Conservation (phyloP, 2,329 filamentous ascomycete genomes). For the Rhexocercosporidium sp. region DNA sequence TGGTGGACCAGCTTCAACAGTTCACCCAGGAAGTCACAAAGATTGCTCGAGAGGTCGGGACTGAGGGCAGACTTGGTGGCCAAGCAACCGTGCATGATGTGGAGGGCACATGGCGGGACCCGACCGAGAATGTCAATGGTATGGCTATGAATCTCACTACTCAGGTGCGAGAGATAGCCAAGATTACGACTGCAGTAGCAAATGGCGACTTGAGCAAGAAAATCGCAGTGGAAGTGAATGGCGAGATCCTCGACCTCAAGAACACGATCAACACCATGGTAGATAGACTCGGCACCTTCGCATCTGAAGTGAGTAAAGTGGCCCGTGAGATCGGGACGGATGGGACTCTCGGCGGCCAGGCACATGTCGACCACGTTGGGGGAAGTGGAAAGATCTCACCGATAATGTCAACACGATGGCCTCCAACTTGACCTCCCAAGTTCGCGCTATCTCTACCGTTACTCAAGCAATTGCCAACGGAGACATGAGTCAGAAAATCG, state of each 20-base stretch:
- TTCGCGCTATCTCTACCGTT: slow-evolving; percentile 90
- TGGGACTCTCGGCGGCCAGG: slow-evolving; percentile 91
- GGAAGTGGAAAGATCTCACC: slow-evolving; percentile 97
- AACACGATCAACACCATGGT: slow-evolving; percentile 99
- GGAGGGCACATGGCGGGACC: slow-evolving; percentile 93
- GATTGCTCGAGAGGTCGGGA: slow-evolving; percentile 94
- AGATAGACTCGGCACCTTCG: slow-evolving; percentile 93
- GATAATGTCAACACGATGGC: slow-evolving; percentile 85
- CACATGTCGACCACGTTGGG: slow-evolving; percentile 90
- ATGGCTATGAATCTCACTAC: slow-evolving; percentile 99
- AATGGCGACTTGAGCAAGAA: slow-evolving; percentile 94
- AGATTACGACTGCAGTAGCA: slow-evolving; percentile 93
- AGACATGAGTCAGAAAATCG: slow-evolving; percentile 94
- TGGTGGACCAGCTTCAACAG: slow-evolving; percentile 97
- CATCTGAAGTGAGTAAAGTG: slow-evolving; percentile 94
- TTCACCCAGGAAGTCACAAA: slow-evolving; percentile 97
- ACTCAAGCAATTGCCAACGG: slow-evolving; percentile 95
- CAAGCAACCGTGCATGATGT: slow-evolving; percentile 96
- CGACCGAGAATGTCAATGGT: slow-evolving; percentile 94
- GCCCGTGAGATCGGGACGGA: slow-evolving; percentile 96
- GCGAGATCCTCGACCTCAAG: slow-evolving; percentile 94
- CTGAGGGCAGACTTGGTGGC: slow-evolving; percentile 89
- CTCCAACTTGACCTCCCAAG: slow-evolving; percentile 71
- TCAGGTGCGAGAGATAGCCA: slow-evolving; percentile 95
- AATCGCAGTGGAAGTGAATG: slow-evolving; percentile 90